A percentile compares a stretch with the other conserved stretches of the same genome.
Conservation (phyloP, 2,329 filamentous ascomycete species). For the Colletotrichum abscissum region DNA sequence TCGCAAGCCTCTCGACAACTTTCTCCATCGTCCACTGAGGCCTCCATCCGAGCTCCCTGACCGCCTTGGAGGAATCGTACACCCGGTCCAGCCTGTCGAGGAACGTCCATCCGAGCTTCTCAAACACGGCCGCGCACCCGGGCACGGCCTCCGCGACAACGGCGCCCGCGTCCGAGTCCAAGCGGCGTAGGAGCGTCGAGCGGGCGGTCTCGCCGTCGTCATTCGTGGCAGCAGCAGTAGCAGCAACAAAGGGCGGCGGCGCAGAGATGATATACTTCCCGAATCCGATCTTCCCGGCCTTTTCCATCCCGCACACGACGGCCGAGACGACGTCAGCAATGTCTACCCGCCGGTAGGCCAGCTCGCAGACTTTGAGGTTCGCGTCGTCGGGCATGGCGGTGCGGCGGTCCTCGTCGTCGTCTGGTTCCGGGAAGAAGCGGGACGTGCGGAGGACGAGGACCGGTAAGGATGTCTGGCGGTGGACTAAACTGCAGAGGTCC, state of each 20-base stretch:
- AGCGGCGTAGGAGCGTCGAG: slow-evolving; percentile 38
- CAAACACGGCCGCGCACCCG: slow-evolving; percentile 44
- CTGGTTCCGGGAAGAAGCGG: slow-evolving; percentile 61
- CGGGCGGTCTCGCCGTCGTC: slow-evolving; percentile 24
- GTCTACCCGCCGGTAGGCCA: slow-evolving; percentile 57
- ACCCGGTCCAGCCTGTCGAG: slow-evolving; percentile 54
- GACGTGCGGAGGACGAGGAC: slow-evolving; percentile 57
- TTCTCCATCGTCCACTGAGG: slow-evolving; percentile 54
- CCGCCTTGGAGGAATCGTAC: slow-evolving; percentile 55
- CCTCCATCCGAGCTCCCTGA: slow-evolving; percentile 54
- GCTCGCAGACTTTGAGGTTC: slow-evolving; percentile 60
- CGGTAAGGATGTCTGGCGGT: slow-evolving; percentile 51
- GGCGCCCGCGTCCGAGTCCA: slow-evolving; percentile 47
- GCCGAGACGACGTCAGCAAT: slow-evolving; percentile 56
- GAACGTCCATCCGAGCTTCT: slow-evolving; percentile 48
- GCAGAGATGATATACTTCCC: slow-evolving; percentile 57
- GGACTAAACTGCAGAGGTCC: slow-evolving; percentile 56
- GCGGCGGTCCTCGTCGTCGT: slow-evolving; percentile 56
- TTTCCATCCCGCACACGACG: slow-evolving; percentile 50
- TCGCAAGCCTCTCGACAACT: slow-evolving; percentile 46
- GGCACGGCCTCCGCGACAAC: slow-evolving; percentile 45
- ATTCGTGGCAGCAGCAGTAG: slow-evolving; percentile 36
- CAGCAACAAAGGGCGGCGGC: slow-evolving; percentile 48
- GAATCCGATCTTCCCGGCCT: slow-evolving; percentile 47
- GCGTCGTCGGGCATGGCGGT: slow-evolving; percentile 45